Evolutionary conservation across 352 stramenopile species (phyloP), one percentile per base, ranked within the genome.

Genomic region (Phytopythium montanum): DNA sequence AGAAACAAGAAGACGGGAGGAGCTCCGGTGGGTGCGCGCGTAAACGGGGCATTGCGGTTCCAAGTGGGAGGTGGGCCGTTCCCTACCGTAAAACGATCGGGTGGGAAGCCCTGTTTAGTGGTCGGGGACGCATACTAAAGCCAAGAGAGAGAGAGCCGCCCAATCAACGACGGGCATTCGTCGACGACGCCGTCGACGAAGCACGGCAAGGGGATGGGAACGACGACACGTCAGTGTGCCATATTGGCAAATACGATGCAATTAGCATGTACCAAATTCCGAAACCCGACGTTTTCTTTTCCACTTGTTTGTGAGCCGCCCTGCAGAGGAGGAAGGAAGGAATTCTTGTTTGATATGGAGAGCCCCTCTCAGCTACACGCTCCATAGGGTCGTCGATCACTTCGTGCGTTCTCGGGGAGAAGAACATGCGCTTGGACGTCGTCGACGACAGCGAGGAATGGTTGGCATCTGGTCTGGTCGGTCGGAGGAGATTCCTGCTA

Each of bases 151-250:
- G 0, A 33, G 16, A 9, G 0, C 33, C 18, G 21, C 52, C n/a
- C 52, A 57, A 57, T 57, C 34, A 46, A 1, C 0, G 23, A 9
- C 3, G 3, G 7, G 18, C 52, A 46, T 48, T 25, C 18, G 52
- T 57, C 52, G 52, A 57, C 52, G 52, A 57, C 52, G 52, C n/a
- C 52, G 52, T 57, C 52, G 52, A 57, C 52, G 52, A 57, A 57
- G 33, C 29, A 9, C 0, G 33, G 10, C 8, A 16, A 31, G 29
- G 18, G 48, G 28, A 41, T 16, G 26, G 26, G 12, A 10, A 5
- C 18, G 6, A 4, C 21, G 0, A 13, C 9, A 33, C 7, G 5
- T 8, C 0, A 38, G 21, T 10, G 14, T 0, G 10, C 2, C 10
- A 19, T n/a, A 51, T 51, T 51, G 3, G 1, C 18, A 16, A n/a